Evolutionary conservation across 352 stramenopile genomes (phyloP).

Genomic region (Globisporangium viniferum): DNA sequence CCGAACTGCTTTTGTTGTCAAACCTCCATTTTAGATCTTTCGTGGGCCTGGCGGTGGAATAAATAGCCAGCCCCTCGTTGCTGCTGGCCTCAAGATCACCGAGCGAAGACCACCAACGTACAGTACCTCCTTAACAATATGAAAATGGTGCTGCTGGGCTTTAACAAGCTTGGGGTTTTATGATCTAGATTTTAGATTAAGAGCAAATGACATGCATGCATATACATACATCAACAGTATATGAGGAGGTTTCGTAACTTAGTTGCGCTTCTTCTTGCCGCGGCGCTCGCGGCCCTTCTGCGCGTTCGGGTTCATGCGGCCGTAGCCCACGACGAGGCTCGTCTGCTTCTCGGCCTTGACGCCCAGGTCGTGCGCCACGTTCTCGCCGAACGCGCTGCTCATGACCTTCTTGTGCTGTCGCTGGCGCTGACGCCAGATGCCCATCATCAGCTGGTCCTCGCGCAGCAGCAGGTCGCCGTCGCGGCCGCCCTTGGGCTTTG

Average conservation of each 20-base stretch:
- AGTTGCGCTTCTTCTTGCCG: constrained; percentile 96
- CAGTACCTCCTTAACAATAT: neutral
- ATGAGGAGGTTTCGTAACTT: constrained; percentile 15
- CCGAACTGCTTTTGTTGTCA: neutral
- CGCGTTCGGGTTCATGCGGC: constrained; percentile 95
- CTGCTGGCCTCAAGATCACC: too few relatives aligned
- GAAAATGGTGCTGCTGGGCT: neutral
- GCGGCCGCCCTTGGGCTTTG: constrained; percentile 91
- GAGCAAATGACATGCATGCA: neutral
- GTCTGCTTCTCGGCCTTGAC: constrained; percentile 90
- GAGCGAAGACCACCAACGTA: too few relatives aligned
- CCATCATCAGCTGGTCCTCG: constrained; percentile 96
- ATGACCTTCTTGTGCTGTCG: constrained; percentile 91
- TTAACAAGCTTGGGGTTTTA: neutral
- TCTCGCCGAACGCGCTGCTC: constrained; percentile 93
- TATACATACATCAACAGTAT: neutral
- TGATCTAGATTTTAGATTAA: constrained; percentile 4
- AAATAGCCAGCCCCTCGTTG: neutral
- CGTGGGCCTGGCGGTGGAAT: neutral
- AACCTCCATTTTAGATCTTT: constrained; percentile 2
- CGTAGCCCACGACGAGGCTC: constrained; percentile 91
- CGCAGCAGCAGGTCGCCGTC: constrained; percentile 95
- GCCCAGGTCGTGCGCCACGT: constrained; percentile 92
- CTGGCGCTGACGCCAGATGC: constrained; percentile 94
- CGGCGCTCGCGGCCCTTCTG: constrained; percentile 94